Conservation (phyloP, 495 filamentous ascomycete species). For the Podospora fimiseda region DNA sequence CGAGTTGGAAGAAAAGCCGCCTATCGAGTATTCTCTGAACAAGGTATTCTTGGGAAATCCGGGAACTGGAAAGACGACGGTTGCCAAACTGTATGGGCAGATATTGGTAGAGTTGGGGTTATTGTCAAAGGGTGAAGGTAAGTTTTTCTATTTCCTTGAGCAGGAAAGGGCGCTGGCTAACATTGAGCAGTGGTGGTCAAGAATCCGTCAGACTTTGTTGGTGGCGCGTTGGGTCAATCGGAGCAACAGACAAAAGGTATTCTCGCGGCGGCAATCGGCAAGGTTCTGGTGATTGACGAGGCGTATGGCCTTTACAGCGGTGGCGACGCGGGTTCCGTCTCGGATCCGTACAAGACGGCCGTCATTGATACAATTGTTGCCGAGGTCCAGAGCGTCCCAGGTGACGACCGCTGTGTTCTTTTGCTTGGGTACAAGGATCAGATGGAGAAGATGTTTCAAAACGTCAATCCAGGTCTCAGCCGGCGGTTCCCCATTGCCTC, state of each 20-base stretch:
- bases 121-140: slow-evolving; percentile 58
- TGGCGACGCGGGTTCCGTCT: slow-evolving; percentile 10
- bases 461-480: slow-evolving; percentile 68
- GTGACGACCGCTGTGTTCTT: slow-evolving; percentile 72
- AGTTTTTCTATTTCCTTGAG: slow-evolving; percentile 4
- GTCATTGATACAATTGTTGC: slow-evolving; percentile 78
- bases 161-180: too few relatives aligned
- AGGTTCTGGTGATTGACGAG: slow-evolving; percentile 73
- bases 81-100: slow-evolving; percentile 66
- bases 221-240: slow-evolving; percentile 54
- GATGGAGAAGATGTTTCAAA: slow-evolving; percentile 73
- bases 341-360: slow-evolving; percentile 56
- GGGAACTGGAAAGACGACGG: slow-evolving; percentile 71
- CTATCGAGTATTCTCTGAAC: slow-evolving; percentile 57
- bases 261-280: slow-evolving; percentile 57
- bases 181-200: slow-evolving; percentile 51
- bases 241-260: slow-evolving; percentile 69
- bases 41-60: slow-evolving; percentile 64
- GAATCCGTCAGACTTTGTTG: slow-evolving; percentile 70
- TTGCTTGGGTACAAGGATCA: slow-evolving; percentile 72
- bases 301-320: slow-evolving; percentile 53
- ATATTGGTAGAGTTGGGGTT: slow-evolving; percentile 57
- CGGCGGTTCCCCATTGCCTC: slow-evolving; percentile 60
- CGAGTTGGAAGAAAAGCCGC: slow-evolving; percentile 52
- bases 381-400: slow-evolving; percentile 69